These are phyloP conservation scores for Pisolithus tinctorius DNA, from an alignment of 768 basidiomycete genomes.

Conservation along the genomic window DNA sequence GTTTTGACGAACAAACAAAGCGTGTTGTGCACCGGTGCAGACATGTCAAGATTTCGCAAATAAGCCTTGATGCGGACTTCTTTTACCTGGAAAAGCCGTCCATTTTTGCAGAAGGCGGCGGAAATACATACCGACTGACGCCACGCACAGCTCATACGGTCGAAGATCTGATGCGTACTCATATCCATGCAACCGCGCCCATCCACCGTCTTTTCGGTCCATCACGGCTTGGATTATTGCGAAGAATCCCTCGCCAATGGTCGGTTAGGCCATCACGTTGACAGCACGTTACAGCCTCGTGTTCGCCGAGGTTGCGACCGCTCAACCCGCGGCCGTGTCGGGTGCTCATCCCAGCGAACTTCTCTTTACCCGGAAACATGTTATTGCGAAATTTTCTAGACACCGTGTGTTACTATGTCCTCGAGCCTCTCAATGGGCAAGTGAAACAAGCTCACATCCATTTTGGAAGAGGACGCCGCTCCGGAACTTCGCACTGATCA, in stretches of 20 bases:
- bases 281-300: conserved; percentile 20
- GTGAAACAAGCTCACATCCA: conserved; percentile 5
- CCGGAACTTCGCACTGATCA: neutral
- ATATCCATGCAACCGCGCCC: neutral
- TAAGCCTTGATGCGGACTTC: too few species aligned
- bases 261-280: conserved; percentile 5
- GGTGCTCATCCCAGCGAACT: neutral
- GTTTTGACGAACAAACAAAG: too few species aligned
- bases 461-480: neutral
- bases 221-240: neutral
- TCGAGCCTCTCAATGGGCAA: neutral
- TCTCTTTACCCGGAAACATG: conserved; percentile 1
- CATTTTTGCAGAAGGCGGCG: too few species aligned
- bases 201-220: neutral
- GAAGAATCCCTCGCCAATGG: conserved; percentile 6
- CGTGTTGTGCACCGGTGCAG: too few species aligned
- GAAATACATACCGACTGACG: too few species aligned
- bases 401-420: neutral
- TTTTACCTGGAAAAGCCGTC: too few species aligned
- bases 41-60: too few species aligned
- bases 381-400: conserved; percentile 6
- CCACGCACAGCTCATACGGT: too few species aligned
- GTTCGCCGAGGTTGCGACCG: conserved; percentile 13
- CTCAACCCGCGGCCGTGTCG: neutral
- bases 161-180: too few species aligned